A percentile compares a stretch with the other conserved stretches of the same genome.
phyloP scores from a whole-genome alignment of 1,139 yeast species.

The Nakaseomyces bracarensis region DNA sequence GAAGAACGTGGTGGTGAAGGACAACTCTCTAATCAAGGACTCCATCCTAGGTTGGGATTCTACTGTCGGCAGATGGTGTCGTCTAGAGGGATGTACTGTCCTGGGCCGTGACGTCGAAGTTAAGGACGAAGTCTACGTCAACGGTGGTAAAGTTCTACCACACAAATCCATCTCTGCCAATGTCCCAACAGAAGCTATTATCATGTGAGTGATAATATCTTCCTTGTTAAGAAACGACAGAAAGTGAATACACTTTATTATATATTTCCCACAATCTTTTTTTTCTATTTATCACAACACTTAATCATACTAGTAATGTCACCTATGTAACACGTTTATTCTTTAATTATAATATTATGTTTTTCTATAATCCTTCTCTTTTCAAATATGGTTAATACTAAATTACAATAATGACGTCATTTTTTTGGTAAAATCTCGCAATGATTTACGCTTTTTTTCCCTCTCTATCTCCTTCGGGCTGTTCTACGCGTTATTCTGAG shows the following conservation, averaged over 20 bases:
- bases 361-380: too few relatives aligned
- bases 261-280: background rate
- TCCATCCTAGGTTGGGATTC: constrained; percentile 99
- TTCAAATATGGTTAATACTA: too few relatives aligned
- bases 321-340: too few relatives aligned
- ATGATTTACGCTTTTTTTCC: too few relatives aligned
- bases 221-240: too few relatives aligned
- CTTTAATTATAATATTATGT: too few relatives aligned
- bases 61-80: constrained; percentile 97
- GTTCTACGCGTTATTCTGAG: too few relatives aligned
- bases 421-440: too few relatives aligned
- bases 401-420: too few relatives aligned
- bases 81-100: constrained; percentile 96
- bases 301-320: too few relatives aligned
- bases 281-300: background rate
- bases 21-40: constrained; percentile 96
- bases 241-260: too few relatives aligned
- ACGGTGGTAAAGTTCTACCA: constrained; percentile 98
- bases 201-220: constrained; percentile 65
- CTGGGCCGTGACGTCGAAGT: constrained; percentile 98
- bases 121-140: constrained; percentile 96
- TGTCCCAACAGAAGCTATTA: constrained; percentile 95
- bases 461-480: too few relatives aligned
- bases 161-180: constrained; percentile 95
- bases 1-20: constrained; percentile 85